Percentiles rank a stretch among this genome's conserved stretches.
Evolutionary conservation across 1,284 basidiomycete species (phyloP).

Genomic region (Apiotrichum montevideense): DNA sequence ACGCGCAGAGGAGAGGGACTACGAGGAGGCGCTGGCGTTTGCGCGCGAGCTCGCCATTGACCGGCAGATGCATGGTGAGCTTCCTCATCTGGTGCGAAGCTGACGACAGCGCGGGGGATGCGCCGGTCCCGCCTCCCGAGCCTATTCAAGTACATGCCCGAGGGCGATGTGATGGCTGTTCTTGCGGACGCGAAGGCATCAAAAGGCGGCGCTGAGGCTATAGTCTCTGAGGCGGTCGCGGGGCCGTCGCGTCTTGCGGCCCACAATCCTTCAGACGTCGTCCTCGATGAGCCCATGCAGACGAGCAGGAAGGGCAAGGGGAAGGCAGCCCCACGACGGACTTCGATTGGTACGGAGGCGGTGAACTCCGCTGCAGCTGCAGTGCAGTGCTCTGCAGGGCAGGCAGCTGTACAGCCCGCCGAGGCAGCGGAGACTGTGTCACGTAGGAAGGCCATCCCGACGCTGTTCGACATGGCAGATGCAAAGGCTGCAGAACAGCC

Average conservation of each 20-base stretch:
- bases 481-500: not conserved
- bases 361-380: no score
- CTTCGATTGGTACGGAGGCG: no score
- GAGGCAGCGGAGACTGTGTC: not conserved
- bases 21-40: constrained; percentile 1
- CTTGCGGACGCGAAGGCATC: no score
- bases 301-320: not conserved
- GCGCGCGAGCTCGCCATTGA: not conserved
- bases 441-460: not conserved
- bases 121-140: constrained; percentile 15
- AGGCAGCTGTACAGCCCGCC: no score
- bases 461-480: not conserved
- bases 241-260: not conserved
- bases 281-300: not conserved
- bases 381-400: no score
- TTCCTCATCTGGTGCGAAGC: not conserved
- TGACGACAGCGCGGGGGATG: constrained; percentile 5
- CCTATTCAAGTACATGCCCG: constrained; percentile 16
- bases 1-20: constrained; percentile 3
- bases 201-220: no score
- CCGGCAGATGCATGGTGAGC: not conserved
- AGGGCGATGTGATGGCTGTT: not conserved
- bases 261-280: not conserved
- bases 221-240: no score
- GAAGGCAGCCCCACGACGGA: not conserved